Evolutionary conservation across 2,329 filamentous ascomycete genomes (phyloP), one percentile per base, ranked within the genome.

Genomic region (Sarocladium brachiariae): DNA sequence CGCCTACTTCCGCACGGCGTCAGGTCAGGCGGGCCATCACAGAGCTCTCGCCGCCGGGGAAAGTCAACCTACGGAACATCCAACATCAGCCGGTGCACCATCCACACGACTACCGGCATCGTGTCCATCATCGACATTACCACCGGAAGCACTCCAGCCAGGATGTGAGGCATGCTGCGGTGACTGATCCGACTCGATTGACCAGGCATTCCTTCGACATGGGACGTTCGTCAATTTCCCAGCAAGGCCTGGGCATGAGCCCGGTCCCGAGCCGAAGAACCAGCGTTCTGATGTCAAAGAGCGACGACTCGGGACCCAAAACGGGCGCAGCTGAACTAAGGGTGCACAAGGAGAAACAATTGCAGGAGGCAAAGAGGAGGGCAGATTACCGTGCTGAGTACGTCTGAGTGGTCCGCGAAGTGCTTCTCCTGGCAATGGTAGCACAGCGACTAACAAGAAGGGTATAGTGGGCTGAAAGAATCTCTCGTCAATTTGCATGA

Each of bases 21-120:
- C 76, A 78, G 57, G 68, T 80, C 53, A 75, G 71, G 53, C 73
- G 77, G 30, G 83, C 80, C 43, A 71, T 81, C 52, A 74, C 73
- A 39, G 78, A 81, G 55, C 58, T 79, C 49, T 69, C 76, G 21
- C 71, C 74, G 31, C 74, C 77, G 19, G 65, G 70, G 53, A 70
- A 65, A 52, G 64, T 69, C 55, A 57, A 59, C 62, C 70, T 72
- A 25, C 31, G 13, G 27, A 50, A 27, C 38, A 33, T 37, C 19
- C 37, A 47, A 30, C 25, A 50, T 24, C 53, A 65, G 67, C 50
- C 61, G 45, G 56, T 58, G 30, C 60, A 63, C 45, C 63, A 64
- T n/a, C 65, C 43, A 47, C 16, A 65, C 50, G 63, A 64, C 51
- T 59, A 56, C 24, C 58, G 55, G 34, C 60, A 66, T 24, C 46